Base-by-base conservation (phyloP, 805 yeast genomes). In the Kuraishia molischiana region DNA sequence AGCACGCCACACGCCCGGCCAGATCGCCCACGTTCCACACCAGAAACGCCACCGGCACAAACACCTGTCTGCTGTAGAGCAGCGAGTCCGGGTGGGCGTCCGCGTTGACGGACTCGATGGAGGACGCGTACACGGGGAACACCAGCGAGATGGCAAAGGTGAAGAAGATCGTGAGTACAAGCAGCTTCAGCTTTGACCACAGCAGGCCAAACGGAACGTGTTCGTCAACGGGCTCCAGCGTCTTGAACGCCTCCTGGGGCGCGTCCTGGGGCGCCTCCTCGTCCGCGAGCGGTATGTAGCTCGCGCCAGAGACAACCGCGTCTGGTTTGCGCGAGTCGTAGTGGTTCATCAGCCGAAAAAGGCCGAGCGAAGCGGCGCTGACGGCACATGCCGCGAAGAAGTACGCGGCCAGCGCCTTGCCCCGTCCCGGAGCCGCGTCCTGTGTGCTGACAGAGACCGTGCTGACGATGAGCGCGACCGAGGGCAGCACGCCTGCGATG, bases 21-120 rank as follows among this genome's bases (percentile, higher is more conserved):
- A 92, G 64, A 54, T 90, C 98, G 15, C 97, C 97, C 11, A 75
- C 40, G 56, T 90, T 90, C 98, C 98, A 90, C 13, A 83, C 55
- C 18, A 89, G 62, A 53, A 81, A 86, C 3, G 85, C 78, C 37
- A 86, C 56, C 2, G 97, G 97, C 14, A 85, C 72, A 49, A 54
- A 74, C 17, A 72, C 58, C 38, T 62, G 63, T 41, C 64, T 70
- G 34, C 57, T 58, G 51, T 72, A 79, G 26, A 78, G 63, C 26
- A 57, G 45, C 2, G 44, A 39, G 9, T 42, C 30, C 36, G 40
- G 41, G 32, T 45, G 41, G 1, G 44, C 8, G 35, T 57, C 59
- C 4, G 35, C 41, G 45, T 68, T 62, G 2, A 62, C 69, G 3
- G 85, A 78, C 34, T 70, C 66, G 8, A 79, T 76, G 13, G 66